A percentile compares a stretch with the other conserved stretches of the same genome.
Evolutionary conservation across 768 basidiomycete species (phyloP).

Genomic region (Russula brevipes): DNA sequence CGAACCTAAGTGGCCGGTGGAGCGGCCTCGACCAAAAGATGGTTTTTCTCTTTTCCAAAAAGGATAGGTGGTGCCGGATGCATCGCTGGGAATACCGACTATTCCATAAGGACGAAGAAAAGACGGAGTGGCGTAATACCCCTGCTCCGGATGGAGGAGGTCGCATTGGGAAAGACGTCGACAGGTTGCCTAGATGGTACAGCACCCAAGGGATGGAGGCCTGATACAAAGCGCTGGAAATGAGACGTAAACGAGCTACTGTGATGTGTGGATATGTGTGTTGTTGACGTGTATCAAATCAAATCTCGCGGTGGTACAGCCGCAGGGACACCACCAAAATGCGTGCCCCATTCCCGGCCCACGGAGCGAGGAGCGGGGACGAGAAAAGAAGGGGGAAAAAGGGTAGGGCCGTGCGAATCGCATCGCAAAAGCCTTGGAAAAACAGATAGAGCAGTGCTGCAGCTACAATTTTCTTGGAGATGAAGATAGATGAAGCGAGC

Average conservation of each 20-base stretch:
- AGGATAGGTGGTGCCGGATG: background rate
- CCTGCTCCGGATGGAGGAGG: background rate
- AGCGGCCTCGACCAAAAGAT: slow-evolving; percentile 9
- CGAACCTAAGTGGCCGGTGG: background rate
- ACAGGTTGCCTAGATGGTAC: background rate
- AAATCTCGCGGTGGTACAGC: background rate
- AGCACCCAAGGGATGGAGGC: background rate
- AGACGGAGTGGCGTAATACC: background rate
- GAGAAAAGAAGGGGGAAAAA: background rate
- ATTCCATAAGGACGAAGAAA: background rate
- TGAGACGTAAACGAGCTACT: slow-evolving; percentile 3
- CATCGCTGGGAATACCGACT: background rate
- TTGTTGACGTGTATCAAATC: background rate
- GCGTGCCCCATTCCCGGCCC: background rate
- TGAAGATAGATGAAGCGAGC: too few species aligned
- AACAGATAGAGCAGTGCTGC: too few species aligned
- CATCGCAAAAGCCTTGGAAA: too few species aligned
- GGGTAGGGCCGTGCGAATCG: background rate
- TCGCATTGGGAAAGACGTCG: background rate
- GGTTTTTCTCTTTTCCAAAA: background rate
- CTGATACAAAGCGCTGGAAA: background rate
- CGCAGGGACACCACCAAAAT: too few species aligned
- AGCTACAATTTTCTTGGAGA: too few species aligned
- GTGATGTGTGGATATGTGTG: background rate
- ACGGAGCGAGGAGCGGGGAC: background rate